Evolutionary conservation across 2,329 filamentous ascomycete genomes (phyloP), one percentile per base, ranked within the genome.

Genomic region (Drechslerella dactyloides): DNA sequence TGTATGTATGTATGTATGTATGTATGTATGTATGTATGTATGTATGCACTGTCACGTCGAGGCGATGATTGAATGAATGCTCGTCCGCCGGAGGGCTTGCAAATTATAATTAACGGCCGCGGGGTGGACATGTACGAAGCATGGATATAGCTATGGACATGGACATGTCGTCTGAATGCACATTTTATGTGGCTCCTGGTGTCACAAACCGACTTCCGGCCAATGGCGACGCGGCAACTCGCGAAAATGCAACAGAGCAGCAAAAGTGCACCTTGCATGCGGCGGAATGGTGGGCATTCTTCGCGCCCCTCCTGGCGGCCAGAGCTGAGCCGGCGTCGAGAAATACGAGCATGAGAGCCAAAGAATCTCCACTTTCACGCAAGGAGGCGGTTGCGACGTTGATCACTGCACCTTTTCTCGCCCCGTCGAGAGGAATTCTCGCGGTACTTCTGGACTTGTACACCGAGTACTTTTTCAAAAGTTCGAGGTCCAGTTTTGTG

Each of bases 321-420:
- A 56, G 64, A 63, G 54, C 17, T 52, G 30, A 46, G 54, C n/a
- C 40, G 19, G 17, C 51, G 4, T 24, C 30, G 35, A 24, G 17
- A 56, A 27, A 33, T 46, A 58, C 33, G 60, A 56, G 56, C 35
- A 40, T 54, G 24, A n/a, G 37, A 63, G 27, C 27, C n/a, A 40
- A 69, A 61, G 60, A 65, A 64, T 72, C 68, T 40, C 68, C 68
- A 65, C 55, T 23, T 33, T 33, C 23, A 72, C 55, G 68, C 60
- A 72, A 72, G 68, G 68, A 72, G 68, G 60, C 52, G 30, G 68
- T n/a, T n/a, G n/a, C n/a, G n/a, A n/a, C n/a, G n/a, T 44, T 61
- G 68, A 65, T 65, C 68, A 37, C 33, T 56, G 27, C 68, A 61
- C 58, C 37, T 69, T 54, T 48, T 48, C 44, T 48, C 11, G n/a